Percentiles rank a stretch among this genome's conserved stretches.
These are phyloP conservation scores for Pogostemon cablin DNA, from an alignment of 257 asterid genomes.

Conservation along the genomic window DNA sequence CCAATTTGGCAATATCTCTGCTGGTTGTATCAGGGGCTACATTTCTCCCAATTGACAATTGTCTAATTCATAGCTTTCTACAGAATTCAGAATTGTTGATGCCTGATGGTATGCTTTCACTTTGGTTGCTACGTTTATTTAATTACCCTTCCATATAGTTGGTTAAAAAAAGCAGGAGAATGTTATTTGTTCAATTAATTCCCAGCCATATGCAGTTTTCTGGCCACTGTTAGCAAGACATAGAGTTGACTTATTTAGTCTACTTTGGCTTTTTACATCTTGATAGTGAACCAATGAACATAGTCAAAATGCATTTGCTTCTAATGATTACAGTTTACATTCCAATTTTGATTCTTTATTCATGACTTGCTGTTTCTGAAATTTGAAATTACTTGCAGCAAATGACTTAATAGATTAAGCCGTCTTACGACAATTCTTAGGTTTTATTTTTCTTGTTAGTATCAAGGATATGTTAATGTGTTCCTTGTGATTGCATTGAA, in stretches of 20 bases:
- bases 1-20: not conserved
- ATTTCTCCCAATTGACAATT: not conserved
- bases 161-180: conserved; percentile 1
- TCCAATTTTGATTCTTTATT: not conserved
- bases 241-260: not conserved
- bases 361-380: conserved; percentile 8
- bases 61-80: not conserved
- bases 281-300: not conserved
- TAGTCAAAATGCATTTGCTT: not conserved
- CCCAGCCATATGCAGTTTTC: not conserved
- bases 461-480: not conserved
- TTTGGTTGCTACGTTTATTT: conserved; percentile 9
- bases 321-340: conserved; percentile 4
- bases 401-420: conserved; percentile 1
- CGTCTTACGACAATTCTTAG: not conserved
- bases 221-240: not conserved
- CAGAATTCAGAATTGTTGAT: not conserved
- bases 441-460: not conserved
- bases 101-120: not conserved
- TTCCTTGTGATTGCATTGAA: not conserved
- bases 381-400: not conserved
- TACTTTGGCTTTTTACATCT: not conserved
- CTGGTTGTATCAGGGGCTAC: not conserved
- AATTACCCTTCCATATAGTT: conserved; percentile 5
- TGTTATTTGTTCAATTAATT: conserved; percentile 2